Evolutionary conservation across 2,329 filamentous ascomycete species (phyloP), one percentile per base, ranked within the genome.

Genomic region (Alternaria sp.): DNA sequence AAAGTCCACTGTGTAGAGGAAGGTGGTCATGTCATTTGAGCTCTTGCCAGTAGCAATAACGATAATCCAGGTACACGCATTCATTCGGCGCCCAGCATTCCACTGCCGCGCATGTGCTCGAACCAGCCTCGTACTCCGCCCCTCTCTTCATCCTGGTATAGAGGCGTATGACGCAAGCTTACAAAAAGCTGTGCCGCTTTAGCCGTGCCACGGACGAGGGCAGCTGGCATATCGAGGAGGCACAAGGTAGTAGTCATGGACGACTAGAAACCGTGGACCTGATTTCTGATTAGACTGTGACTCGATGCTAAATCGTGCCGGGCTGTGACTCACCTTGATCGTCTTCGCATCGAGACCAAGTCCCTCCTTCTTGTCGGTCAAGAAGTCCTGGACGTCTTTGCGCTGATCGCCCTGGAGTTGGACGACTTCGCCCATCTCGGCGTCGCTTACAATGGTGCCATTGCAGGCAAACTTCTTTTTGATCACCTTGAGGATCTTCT

Each of bases 401-500:
- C 96, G 95, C 88, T 99, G 96, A 83, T 99, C 96, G 79, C 96
- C 96, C 85, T 99, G 96, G 80, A 99, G 91, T 88, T 99, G 96
- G 81, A 99, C 97, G 88, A 98, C 95, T 88, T 98, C 94, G 82
- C 95, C 95, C 93, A 97, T 97, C 85, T 97, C 93, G 76, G 88
- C 89, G 85, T 98, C 95, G 81, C 89, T 89, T 84, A 98, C 94
- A 83, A 98, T 96, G 85, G 94, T 98, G 89, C 96, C 96, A 97
- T 99, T 98, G 93, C 95, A 98, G 84, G 96, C 95, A 80, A 98
- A 98, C 83, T 97, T 96, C 90, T 98, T 98, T 91, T 98, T 98
- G 88, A 98, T 97, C 84, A 97, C 94, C 88, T 97, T 97, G 79
- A 99, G 90, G 82, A 99, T 97, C 87, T 97, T 97, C 90, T 97